Evolutionary conservation across 1,139 yeast genomes (phyloP).

Genomic region (Taphrina betulina): DNA sequence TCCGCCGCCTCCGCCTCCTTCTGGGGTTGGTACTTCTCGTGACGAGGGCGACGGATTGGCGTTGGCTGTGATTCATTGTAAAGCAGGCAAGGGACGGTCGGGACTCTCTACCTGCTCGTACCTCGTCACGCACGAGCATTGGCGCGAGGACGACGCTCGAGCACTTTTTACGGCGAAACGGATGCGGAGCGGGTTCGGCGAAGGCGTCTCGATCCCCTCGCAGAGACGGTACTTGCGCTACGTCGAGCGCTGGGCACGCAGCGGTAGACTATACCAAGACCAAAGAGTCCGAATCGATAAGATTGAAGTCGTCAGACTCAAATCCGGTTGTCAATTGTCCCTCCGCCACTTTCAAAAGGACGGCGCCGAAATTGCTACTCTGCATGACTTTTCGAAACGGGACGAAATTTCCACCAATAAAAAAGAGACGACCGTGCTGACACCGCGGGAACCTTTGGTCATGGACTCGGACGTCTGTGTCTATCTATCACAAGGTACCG

Average conservation of each 20-base stretch:
- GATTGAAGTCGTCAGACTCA: slow-evolving; percentile 41
- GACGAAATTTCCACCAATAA: neutral
- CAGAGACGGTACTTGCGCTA: slow-evolving; percentile 69
- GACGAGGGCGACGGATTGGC: too few relatives aligned
- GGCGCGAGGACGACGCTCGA: slow-evolving; percentile 52
- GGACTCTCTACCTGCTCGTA: slow-evolving; percentile 76
- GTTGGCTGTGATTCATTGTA: slow-evolving; percentile 78
- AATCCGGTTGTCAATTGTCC: slow-evolving; percentile 41
- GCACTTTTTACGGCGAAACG: slow-evolving; percentile 56
- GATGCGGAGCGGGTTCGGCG: slow-evolving; percentile 58
- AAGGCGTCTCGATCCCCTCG: slow-evolving; percentile 70
- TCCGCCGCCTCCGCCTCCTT: neutral
- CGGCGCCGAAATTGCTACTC: slow-evolving; percentile 37
- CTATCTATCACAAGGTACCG: slow-evolving; percentile 35
- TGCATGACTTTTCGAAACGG: slow-evolving; percentile 37
- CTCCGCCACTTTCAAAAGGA: slow-evolving; percentile 39
- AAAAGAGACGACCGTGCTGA: slow-evolving; percentile 9
- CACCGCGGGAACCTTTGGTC: slow-evolving; percentile 32
- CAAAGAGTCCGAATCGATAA: slow-evolving; percentile 40
- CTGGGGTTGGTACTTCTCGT: neutral
- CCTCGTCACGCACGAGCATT: slow-evolving; percentile 52
- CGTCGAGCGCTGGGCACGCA: slow-evolving; percentile 49
- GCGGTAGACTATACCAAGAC: slow-evolving; percentile 38
- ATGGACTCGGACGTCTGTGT: slow-evolving; percentile 37
- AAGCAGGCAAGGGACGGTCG: slow-evolving; percentile 88